Evolutionary conservation across 2,329 filamentous ascomycete species (phyloP).

Genomic region (Mycosphaerella sp.): DNA sequence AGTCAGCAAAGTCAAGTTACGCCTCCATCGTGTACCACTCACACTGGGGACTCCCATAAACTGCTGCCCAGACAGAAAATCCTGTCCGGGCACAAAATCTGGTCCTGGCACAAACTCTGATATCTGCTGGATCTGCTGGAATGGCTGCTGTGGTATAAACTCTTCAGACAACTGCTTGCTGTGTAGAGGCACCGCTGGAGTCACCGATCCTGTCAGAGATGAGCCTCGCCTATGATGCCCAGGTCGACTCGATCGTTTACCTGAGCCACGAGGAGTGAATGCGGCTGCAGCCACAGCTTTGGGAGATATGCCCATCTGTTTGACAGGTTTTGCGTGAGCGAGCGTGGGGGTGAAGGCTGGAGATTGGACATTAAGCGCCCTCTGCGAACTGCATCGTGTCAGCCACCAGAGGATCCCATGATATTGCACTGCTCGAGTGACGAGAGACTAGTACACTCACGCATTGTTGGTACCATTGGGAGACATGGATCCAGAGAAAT

Average conservation of each 20-base stretch:
- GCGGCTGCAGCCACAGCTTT: slow-evolving; percentile 84
- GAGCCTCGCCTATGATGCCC: slow-evolving; percentile 9
- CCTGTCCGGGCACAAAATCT: slow-evolving; percentile 17
- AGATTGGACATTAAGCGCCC: slow-evolving; percentile 86
- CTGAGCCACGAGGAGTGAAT: slow-evolving; percentile 62
- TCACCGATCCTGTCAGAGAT: slow-evolving; percentile 34
- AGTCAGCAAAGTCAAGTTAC: not conserved
- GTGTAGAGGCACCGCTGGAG: slow-evolving; percentile 37
- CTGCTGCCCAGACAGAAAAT: slow-evolving; percentile 50
- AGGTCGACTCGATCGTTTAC: slow-evolving; percentile 18
- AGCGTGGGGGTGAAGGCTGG: slow-evolving; percentile 65
- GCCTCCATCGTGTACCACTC: slow-evolving; percentile 1
- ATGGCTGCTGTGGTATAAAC: slow-evolving; percentile 31
- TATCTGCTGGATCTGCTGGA: slow-evolving; percentile 37
- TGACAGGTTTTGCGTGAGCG: slow-evolving; percentile 47
- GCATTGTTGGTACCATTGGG: slow-evolving; percentile 27
- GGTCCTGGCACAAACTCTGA: slow-evolving; percentile 44
- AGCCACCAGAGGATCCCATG: not conserved
- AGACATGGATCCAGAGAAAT: slow-evolving; percentile 25
- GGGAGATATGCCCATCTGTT: slow-evolving; percentile 75
- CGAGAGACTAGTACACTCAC: slow-evolving; percentile 16
- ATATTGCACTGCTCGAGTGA: too few species aligned
- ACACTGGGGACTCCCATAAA: slow-evolving; percentile 48
- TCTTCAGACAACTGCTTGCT: slow-evolving; percentile 44
- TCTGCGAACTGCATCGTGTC: slow-evolving; percentile 47